Percentiles rank a stretch among this genome's conserved stretches.
phyloP scores from a whole-genome alignment of 2,329 filamentous ascomycete species.

The Penicillium sp. region DNA sequence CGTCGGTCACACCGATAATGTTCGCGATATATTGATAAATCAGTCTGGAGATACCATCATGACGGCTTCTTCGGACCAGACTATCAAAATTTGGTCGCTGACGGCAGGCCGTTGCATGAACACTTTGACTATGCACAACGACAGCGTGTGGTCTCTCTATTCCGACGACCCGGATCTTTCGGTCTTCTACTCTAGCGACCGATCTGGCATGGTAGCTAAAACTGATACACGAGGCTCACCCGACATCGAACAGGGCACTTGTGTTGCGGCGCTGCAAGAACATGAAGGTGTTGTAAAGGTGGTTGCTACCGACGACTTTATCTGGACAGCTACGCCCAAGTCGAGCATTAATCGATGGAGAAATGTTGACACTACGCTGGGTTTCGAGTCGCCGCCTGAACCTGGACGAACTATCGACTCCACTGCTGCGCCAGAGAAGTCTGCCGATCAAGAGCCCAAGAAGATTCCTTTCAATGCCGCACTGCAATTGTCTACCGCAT shows the following conservation, averaged over 20 bases:
- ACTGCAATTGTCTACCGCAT: slow-evolving; percentile 79
- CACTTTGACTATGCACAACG: slow-evolving; percentile 97
- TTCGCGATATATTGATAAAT: slow-evolving; percentile 86
- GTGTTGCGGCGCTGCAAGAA: slow-evolving; percentile 87
- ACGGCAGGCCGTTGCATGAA: slow-evolving; percentile 95
- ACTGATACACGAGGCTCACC: slow-evolving; percentile 78
- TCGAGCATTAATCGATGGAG: slow-evolving; percentile 92
- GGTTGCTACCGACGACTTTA: slow-evolving; percentile 65
- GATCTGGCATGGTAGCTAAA: slow-evolving; percentile 91
- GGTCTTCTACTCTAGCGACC: slow-evolving; percentile 92
- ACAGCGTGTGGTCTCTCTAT: slow-evolving; percentile 94
- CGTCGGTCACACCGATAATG: slow-evolving; percentile 92
- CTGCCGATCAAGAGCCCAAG: slow-evolving; percentile 36
- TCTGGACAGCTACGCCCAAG: slow-evolving; percentile 87
- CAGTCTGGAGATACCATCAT: slow-evolving; percentile 86
- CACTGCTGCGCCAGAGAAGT: slow-evolving; percentile 11
- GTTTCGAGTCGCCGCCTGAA: slow-evolving; percentile 55
- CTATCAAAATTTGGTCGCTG: slow-evolving; percentile 96
- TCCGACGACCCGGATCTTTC: slow-evolving; percentile 82
- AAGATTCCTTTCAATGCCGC: slow-evolving; percentile 76
- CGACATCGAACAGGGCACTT: slow-evolving; percentile 83
- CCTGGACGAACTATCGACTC: slow-evolving; percentile 45
- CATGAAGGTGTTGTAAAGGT: slow-evolving; percentile 68
- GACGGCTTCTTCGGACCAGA: slow-evolving; percentile 93
- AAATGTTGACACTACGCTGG: slow-evolving; percentile 75